These are phyloP conservation scores for Penicillium sp. DNA, from an alignment of 2,329 filamentous ascomycete species.

Conservation along the genomic window DNA sequence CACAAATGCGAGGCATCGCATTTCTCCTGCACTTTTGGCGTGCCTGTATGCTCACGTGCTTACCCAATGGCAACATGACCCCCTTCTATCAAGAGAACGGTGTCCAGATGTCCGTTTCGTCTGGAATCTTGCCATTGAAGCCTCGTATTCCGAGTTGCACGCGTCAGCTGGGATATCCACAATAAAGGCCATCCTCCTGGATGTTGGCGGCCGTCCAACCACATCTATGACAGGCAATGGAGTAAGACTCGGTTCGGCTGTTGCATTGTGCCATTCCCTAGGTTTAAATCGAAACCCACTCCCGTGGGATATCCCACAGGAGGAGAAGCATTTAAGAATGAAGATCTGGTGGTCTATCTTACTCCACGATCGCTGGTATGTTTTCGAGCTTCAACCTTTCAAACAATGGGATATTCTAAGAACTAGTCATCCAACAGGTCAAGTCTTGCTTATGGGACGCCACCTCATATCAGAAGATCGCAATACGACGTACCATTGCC, in stretches of 20 bases:
- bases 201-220: slow-evolving; percentile 56
- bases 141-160: slow-evolving; percentile 56
- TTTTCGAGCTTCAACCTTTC: background rate
- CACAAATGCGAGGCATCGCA: slow-evolving; percentile 42
- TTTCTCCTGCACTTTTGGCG: slow-evolving; percentile 54
- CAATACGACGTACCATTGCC: slow-evolving; percentile 54
- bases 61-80: slow-evolving; percentile 52
- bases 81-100: slow-evolving; percentile 36
- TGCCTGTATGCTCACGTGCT: slow-evolving; percentile 54
- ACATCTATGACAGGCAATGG: slow-evolving; percentile 58
- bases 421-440: slow-evolving; percentile 38
- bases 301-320: slow-evolving; percentile 53
- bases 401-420: background rate
- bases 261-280: slow-evolving; percentile 55
- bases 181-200: slow-evolving; percentile 54
- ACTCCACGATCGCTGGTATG: slow-evolving; percentile 57
- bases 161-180: slow-evolving; percentile 56
- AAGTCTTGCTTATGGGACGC: slow-evolving; percentile 56
- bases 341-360: slow-evolving; percentile 59
- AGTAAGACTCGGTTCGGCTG: slow-evolving; percentile 51
- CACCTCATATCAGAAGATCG: slow-evolving; percentile 47
- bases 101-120: slow-evolving; percentile 56
- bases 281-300: slow-evolving; percentile 56
- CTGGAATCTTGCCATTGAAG: slow-evolving; percentile 59
- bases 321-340: slow-evolving; percentile 54